Percentiles rank a stretch among this genome's conserved stretches.
These are phyloP conservation scores for Emergomyces pasteurianus DNA, from an alignment of 2,329 filamentous ascomycete genomes.

Conservation along the genomic window DNA sequence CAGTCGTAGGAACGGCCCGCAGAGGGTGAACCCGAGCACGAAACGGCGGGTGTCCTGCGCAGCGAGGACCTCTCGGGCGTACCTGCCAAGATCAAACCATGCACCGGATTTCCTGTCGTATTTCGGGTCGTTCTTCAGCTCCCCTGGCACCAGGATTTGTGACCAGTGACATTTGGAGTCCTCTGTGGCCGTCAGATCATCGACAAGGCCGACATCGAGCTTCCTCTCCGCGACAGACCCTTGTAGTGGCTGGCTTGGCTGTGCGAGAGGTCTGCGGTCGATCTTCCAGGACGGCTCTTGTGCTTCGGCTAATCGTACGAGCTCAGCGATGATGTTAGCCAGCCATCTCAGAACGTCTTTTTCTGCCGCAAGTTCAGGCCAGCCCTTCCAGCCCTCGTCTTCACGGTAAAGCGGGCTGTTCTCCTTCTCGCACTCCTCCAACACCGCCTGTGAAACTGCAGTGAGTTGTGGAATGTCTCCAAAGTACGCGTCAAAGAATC, in stretches of 20 bases:
- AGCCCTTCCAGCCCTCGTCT: background rate
- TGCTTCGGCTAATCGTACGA: background rate
- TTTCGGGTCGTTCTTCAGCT: conserved; percentile 36
- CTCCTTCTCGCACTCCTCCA: background rate
- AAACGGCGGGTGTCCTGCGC: conserved; percentile 33
- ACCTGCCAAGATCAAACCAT: conserved; percentile 34
- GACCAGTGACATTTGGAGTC: conserved; percentile 24
- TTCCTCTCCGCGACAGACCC: background rate
- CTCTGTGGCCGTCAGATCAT: conserved; percentile 10
- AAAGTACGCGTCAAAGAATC: conserved; percentile 14
- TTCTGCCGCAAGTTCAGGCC: background rate
- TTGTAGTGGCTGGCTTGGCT: background rate
- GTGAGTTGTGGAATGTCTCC: conserved; percentile 11
- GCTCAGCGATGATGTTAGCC: background rate
- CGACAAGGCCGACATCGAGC: background rate
- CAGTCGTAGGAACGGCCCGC: conserved; percentile 33
- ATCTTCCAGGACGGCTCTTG: background rate
- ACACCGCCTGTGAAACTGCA: background rate
- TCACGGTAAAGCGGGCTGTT: background rate
- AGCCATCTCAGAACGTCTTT: background rate
- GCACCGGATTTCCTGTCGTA: conserved; percentile 27
- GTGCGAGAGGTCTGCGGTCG: background rate
- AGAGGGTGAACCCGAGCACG: conserved; percentile 39
- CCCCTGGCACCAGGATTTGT: conserved; percentile 34
- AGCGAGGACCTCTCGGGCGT: conserved; percentile 34